Evolutionary conservation across 176 grass and related monocot genomes (phyloP).

Genomic region (Zoysia japonica): DNA sequence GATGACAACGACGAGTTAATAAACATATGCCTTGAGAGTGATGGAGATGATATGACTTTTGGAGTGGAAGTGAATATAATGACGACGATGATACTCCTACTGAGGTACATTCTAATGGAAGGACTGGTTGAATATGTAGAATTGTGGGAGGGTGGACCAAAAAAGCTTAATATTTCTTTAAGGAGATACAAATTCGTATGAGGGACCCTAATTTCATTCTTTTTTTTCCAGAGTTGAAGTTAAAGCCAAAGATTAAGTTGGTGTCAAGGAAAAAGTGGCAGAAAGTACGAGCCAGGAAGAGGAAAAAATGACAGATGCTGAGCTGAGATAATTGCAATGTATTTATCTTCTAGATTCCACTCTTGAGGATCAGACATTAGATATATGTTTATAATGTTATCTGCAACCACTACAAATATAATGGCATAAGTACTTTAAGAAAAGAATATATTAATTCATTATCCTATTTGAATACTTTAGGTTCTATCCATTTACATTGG

Average conservation of each 20-base stretch:
- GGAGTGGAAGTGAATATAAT: slow-evolving; percentile 88
- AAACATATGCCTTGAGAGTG: slow-evolving; percentile 84
- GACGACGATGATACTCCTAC: slow-evolving; percentile 74
- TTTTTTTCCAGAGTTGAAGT: slow-evolving; percentile 83
- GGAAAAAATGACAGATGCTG: slow-evolving; percentile 81
- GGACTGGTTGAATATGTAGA: slow-evolving; percentile 83
- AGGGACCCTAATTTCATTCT: slow-evolving; percentile 82
- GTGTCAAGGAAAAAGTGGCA: slow-evolving; percentile 96
- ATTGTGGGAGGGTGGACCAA: slow-evolving; percentile 78
- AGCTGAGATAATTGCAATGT: slow-evolving; percentile 40
- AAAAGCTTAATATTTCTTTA: slow-evolving; percentile 98
- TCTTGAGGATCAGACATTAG: slow-evolving; percentile 12
- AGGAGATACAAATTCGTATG: slow-evolving; percentile 89
- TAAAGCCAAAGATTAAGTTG: slow-evolving; percentile 89
- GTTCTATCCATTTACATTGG: slow-evolving; percentile 10
- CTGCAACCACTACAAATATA: slow-evolving; percentile 13
- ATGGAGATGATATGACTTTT: slow-evolving; percentile 79
- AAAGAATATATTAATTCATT: slow-evolving; percentile 2
- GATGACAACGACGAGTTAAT: slow-evolving; percentile 87
- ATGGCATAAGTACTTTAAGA: slow-evolving; percentile 25
- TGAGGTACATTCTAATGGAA: slow-evolving; percentile 65
- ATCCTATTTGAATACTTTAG: slow-evolving; percentile 13
- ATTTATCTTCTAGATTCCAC: slow-evolving; percentile 35
- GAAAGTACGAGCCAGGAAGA: slow-evolving; percentile 76
- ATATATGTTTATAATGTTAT: slow-evolving; percentile 31